A percentile compares a stretch with the other conserved stretches of the same genome.
Evolutionary conservation across 768 basidiomycete species (phyloP).

Genomic region (Infundibulicybe gibba): DNA sequence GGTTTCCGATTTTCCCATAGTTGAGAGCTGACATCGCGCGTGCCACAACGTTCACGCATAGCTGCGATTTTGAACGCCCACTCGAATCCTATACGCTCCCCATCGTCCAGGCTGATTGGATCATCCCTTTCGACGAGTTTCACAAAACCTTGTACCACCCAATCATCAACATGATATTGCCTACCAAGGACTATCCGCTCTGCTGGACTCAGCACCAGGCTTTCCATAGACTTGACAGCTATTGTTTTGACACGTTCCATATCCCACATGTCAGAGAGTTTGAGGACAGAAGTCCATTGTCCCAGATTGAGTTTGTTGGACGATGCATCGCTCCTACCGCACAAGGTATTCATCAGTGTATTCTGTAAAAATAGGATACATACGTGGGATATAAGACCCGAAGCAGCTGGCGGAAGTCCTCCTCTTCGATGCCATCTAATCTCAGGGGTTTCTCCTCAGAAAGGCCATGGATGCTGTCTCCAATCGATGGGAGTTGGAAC

Average conservation of each 20-base stretch:
- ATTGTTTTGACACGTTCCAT: conserved; percentile 14
- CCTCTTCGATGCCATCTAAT: conserved; percentile 14
- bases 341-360: no score
- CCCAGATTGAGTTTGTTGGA: background rate
- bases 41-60: background rate
- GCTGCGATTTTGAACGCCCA: background rate
- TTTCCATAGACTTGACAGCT: conserved; percentile 19
- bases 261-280: conserved; percentile 26
- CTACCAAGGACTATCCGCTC: background rate
- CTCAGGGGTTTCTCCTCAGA: conserved; percentile 18
- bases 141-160: background rate
- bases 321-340: no score
- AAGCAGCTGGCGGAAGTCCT: conserved; percentile 20
- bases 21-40: no score
- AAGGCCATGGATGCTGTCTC: conserved; percentile 12
- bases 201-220: background rate
- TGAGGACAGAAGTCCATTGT: conserved; percentile 26
- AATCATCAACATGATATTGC: background rate
- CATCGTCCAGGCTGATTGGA: background rate
- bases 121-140: background rate
- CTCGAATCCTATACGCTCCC: background rate
- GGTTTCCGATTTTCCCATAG: no score
- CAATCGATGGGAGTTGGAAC: conserved; percentile 17
- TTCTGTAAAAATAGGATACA: background rate
- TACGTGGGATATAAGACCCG: conserved; percentile 22